Evolutionary conservation across 31 red algal species (phyloP).

Genomic region (Endocladia muricata): DNA sequence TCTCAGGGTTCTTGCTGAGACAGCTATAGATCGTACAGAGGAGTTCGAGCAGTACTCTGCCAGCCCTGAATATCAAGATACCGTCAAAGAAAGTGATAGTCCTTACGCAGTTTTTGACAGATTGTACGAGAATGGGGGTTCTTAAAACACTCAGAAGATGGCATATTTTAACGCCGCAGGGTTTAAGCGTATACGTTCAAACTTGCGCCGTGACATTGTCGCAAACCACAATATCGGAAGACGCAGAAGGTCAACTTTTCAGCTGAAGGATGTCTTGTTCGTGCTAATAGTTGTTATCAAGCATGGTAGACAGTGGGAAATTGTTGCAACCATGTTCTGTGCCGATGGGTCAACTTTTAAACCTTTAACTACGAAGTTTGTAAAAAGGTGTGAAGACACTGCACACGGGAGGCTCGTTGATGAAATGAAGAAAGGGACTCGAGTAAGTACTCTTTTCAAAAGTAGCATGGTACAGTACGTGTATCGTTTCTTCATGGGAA

Average conservation of each 20-base stretch:
- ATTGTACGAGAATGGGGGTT: neutral
- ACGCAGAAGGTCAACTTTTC: neutral
- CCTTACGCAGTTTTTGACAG: neutral
- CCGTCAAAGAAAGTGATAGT: neutral
- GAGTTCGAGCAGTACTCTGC: neutral
- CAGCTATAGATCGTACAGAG: neutral
- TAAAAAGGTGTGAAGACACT: neutral
- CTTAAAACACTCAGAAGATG: neutral
- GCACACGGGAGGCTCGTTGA: neutral
- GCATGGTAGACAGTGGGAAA: constrained; percentile 9
- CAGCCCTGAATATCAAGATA: neutral
- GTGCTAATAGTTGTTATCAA: neutral
- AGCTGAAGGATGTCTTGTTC: neutral
- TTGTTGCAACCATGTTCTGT: neutral
- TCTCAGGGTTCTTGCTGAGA: neutral
- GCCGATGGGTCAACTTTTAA: neutral
- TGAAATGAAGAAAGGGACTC: neutral
- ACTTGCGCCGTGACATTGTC: neutral
- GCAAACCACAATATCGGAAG: neutral
- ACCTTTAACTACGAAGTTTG: neutral
- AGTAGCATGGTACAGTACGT: neutral
- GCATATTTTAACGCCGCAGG: neutral
- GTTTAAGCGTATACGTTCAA: neutral
- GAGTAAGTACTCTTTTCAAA: neutral
- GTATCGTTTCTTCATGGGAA: neutral